These are phyloP conservation scores for Starmera caribaea DNA, from an alignment of 805 yeast species.

Conservation along the genomic window DNA sequence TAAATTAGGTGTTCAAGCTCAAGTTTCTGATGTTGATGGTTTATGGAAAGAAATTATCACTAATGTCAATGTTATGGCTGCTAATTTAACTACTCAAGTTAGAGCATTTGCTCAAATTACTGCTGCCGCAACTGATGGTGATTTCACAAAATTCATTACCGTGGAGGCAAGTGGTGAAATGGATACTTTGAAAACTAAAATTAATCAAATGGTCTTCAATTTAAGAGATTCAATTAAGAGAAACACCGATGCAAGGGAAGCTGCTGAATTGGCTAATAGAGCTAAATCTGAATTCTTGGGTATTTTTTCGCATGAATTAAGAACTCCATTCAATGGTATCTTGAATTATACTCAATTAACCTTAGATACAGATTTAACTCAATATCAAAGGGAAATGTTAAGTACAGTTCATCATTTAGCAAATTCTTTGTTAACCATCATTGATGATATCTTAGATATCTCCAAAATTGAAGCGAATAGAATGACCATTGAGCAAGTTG, in stretches of 20 bases:
- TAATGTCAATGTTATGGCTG: constrained; percentile 82
- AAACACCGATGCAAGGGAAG: constrained; percentile 83
- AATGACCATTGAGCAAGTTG: constrained; percentile 81
- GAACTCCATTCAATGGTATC: constrained; percentile 84
- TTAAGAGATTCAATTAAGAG: constrained; percentile 77
- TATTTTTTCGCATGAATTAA: constrained; percentile 72
- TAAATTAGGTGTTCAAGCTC: constrained; percentile 80
- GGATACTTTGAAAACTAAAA: constrained; percentile 38
- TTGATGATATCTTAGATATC: constrained; percentile 78
- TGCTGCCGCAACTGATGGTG: constrained; percentile 89
- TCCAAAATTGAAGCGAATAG: constrained; percentile 84
- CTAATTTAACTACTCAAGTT: constrained; percentile 77
- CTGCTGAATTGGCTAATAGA: constrained; percentile 77
- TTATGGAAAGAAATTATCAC: constrained; percentile 82
- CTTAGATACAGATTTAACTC: constrained; percentile 74
- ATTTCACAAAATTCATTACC: constrained; percentile 74
- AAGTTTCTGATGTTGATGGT: constrained; percentile 78
- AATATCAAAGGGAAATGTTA: constrained; percentile 80
- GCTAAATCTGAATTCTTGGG: constrained; percentile 82
- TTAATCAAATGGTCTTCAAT: constrained; percentile 70
- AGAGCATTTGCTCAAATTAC: constrained; percentile 85
- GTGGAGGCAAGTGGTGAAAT: constrained; percentile 84
- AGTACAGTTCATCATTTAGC: constrained; percentile 79
- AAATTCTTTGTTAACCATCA: constrained; percentile 69
- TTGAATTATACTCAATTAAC: constrained; percentile 86